Conservation (phyloP, 2,329 filamentous ascomycete genomes). For the Epichloe amarillans region DNA sequence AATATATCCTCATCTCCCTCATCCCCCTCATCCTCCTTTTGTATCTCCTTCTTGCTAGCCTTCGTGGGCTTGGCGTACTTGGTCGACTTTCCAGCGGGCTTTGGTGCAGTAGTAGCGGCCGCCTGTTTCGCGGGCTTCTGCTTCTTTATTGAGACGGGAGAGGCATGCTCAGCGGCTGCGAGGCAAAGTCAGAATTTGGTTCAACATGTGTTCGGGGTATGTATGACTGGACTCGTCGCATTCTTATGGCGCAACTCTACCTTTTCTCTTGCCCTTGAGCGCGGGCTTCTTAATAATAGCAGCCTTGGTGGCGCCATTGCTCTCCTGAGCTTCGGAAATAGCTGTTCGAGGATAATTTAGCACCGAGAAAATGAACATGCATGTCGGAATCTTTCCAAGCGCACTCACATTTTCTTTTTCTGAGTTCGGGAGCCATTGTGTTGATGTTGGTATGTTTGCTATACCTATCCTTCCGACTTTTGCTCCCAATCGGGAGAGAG, state of each 20-base stretch:
- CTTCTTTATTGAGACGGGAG: constrained; percentile 23
- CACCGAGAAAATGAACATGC: constrained; percentile 7
- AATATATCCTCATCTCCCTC: constrained; percentile 18
- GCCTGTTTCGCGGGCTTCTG: constrained; percentile 10
- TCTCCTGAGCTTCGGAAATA: constrained; percentile 18
- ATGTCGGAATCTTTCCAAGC: not conserved
- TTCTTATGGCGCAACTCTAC: constrained; percentile 10
- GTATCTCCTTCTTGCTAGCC: constrained; percentile 16
- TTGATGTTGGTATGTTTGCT: constrained; percentile 7
- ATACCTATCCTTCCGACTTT: not conserved
- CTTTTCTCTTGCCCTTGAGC: constrained; percentile 22
- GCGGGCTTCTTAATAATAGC: constrained; percentile 18
- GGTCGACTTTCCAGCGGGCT: constrained; percentile 3
- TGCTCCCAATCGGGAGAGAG: constrained; percentile 1
- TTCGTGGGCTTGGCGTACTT: constrained; percentile 17
- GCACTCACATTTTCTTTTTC: constrained; percentile 23
- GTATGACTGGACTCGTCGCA: not conserved
- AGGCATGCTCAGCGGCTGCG: constrained; percentile 18
- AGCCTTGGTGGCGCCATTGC: constrained; percentile 12
- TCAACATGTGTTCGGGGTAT: not conserved
- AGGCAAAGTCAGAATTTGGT: constrained; percentile 8
- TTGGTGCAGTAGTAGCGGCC: not conserved
- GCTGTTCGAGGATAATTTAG: constrained; percentile 8
- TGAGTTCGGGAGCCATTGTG: constrained; percentile 33
- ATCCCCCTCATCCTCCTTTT: constrained; percentile 8